Evolutionary conservation across 2,329 filamentous ascomycete genomes (phyloP).

Genomic region (Albophoma yamanashiensis): DNA sequence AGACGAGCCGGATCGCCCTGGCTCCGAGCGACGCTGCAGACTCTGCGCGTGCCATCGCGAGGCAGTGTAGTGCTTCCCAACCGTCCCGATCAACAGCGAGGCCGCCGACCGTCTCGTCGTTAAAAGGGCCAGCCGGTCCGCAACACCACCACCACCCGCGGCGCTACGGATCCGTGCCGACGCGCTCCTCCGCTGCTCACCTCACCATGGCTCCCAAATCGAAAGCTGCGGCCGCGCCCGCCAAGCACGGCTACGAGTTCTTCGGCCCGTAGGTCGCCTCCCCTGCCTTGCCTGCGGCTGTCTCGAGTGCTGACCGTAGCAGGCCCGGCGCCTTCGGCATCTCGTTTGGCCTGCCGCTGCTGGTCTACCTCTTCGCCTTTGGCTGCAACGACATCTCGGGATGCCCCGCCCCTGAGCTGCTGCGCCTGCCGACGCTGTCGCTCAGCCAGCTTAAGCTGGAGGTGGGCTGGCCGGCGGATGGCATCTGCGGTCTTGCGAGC

Average conservation of each 20-base stretch:
- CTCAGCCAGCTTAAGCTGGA: slow-evolving; percentile 66
- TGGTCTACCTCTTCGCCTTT: slow-evolving; percentile 72
- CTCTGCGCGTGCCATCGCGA: background rate
- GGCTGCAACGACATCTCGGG: slow-evolving; percentile 88
- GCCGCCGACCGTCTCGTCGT: background rate
- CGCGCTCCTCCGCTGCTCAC: background rate
- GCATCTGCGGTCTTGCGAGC: slow-evolving; percentile 60
- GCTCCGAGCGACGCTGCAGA: slow-evolving; percentile 6
- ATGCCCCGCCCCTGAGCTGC: slow-evolving; percentile 74
- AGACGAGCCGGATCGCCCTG: slow-evolving; percentile 13
- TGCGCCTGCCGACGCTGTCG: slow-evolving; percentile 61
- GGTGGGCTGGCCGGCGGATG: slow-evolving; percentile 68
- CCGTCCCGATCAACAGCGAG: background rate
- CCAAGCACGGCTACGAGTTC: slow-evolving; percentile 39
- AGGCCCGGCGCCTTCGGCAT: slow-evolving; percentile 70
- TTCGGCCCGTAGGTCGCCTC: slow-evolving; percentile 33
- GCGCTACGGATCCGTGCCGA: background rate
- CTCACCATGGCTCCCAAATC: slow-evolving; percentile 19
- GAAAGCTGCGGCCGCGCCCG: slow-evolving; percentile 14
- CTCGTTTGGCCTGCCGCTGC: slow-evolving; percentile 67
- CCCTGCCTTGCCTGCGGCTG: background rate
- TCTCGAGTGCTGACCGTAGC: background rate
- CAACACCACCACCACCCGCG: background rate
- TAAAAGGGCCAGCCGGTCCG: background rate
- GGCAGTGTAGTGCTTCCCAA: background rate